Evolutionary conservation across 2,329 filamentous ascomycete species (phyloP), one percentile per base, ranked within the genome.

Genomic region (Byssochlamys sp.): DNA sequence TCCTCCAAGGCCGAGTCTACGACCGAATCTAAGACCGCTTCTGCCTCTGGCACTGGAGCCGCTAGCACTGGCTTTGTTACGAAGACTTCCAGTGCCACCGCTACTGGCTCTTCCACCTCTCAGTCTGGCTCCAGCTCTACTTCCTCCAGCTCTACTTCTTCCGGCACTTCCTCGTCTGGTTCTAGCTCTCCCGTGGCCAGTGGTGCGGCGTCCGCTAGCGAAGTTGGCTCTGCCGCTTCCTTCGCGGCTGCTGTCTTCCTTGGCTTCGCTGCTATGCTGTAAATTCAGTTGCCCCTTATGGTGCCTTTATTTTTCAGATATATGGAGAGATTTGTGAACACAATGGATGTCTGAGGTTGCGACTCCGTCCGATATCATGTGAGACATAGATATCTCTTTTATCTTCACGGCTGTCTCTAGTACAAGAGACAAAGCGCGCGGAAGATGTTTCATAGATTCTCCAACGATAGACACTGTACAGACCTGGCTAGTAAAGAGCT

Each of bases 171-270:
- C 51, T 58, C 61, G 29, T 62, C 66, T 52, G 59, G 60, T 35
- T 59, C 66, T 7, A 62, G 61, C 39, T 63, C 63, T 54, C 61
- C 65, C 10, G 60, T 65, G 53, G 58, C 62, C 14, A 60, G 62
- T 29, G 62, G 64, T 35, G 62, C 66, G 54, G 68, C 65, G 28
- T 65, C 66, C 9, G 66, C 69, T 27, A 67, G 68, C 58, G 67
- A 69, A 33, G 69, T 72, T 33, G 66, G 71, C 52, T 72, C 73
- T 33, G 66, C 69, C 31, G 69, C 69, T 52, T 69, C 70, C 6
- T 69, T 75, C 55, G 71, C 69, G 53, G 70, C 73, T 50, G 72
- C 72, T 48, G 68, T 74, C n/a, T 73, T 76, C 58, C 63, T 74
- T 33, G 75, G 74, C 48, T 69, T 74, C 50, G 72, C 71, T 24